Evolutionary conservation across 2,329 filamentous ascomycete species (phyloP).

Genomic region (Penicillium capsulatum): DNA sequence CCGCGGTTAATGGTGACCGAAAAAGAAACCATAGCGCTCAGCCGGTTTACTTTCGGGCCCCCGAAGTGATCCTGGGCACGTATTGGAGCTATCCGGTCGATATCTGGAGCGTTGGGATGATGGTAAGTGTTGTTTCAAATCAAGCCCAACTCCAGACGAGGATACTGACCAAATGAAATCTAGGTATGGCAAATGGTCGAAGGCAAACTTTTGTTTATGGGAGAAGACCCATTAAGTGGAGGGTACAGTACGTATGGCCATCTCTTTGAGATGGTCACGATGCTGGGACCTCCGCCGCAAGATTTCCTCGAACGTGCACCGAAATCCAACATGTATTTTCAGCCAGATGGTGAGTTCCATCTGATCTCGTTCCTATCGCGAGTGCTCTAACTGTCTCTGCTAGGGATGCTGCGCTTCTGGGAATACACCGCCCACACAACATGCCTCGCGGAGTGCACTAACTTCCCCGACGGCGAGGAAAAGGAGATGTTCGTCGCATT

Average conservation of each 20-base stretch:
- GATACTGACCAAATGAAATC: too few species aligned
- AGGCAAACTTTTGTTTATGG: slow-evolving; percentile 22
- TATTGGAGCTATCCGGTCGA: slow-evolving; percentile 48
- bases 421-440: background rate
- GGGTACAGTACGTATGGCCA: slow-evolving; percentile 7
- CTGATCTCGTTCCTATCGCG: too few species aligned
- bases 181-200: slow-evolving; percentile 50
- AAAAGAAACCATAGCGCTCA: slow-evolving; percentile 45
- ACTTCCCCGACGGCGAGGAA: slow-evolving; percentile 5
- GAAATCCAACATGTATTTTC: slow-evolving; percentile 5
- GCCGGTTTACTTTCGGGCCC: slow-evolving; percentile 28
- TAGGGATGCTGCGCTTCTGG: slow-evolving; percentile 3
- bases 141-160: too few species aligned
- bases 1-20: slow-evolving; percentile 37
- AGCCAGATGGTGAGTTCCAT: slow-evolving; percentile 5
- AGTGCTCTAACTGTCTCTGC: background rate
- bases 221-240: background rate
- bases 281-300: slow-evolving; percentile 5
- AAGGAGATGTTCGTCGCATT: slow-evolving; percentile 13
- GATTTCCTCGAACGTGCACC: slow-evolving; percentile 1
- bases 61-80: slow-evolving; percentile 45
- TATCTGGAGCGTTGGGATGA: slow-evolving; percentile 50
- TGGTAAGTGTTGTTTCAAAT: slow-evolving; percentile 37
- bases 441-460: slow-evolving; percentile 1
- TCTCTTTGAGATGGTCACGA: slow-evolving; percentile 5